These are phyloP conservation scores for Globisporangium middletonii DNA, from an alignment of 352 stramenopile species.

Conservation along the genomic window DNA sequence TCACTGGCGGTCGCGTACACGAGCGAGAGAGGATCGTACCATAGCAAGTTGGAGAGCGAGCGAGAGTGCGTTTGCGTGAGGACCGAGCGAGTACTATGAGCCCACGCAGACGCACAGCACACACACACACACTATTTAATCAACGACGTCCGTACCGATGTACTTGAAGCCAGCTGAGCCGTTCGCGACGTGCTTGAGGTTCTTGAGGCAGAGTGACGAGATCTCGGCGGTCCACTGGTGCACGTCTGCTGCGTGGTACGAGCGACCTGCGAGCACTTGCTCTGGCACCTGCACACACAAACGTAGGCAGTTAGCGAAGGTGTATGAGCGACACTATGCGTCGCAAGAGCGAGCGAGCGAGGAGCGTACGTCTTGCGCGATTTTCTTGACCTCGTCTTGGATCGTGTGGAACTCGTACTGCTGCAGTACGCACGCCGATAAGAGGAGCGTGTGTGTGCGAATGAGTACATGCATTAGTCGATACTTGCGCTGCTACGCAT, in stretches of 20 bases:
- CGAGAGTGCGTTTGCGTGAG: not conserved
- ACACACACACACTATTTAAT: constrained; percentile 7
- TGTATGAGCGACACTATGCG: not conserved
- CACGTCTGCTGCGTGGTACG: constrained; percentile 78
- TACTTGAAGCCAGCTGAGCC: constrained; percentile 87
- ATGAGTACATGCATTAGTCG: not conserved
- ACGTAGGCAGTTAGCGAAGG: not conserved
- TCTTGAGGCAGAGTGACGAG: constrained; percentile 72
- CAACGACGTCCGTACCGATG: constrained; percentile 41
- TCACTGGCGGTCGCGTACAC: constrained; percentile 34
- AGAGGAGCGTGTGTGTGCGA: not conserved
- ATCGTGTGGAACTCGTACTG: constrained; percentile 84
- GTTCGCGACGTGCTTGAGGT: constrained; percentile 79
- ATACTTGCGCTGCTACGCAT: not conserved
- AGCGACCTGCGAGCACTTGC: constrained; percentile 51
- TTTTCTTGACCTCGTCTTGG: constrained; percentile 85
- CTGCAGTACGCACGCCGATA: not conserved
- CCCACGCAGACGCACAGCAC: not conserved
- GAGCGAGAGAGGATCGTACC: not conserved
- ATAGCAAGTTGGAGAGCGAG: not conserved
- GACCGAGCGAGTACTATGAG: not conserved
- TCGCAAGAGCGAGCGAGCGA: not conserved
- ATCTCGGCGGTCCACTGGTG: constrained; percentile 77
- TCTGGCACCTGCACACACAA: constrained; percentile 52
- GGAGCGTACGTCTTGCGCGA: constrained; percentile 56